Conservation (phyloP, 495 filamentous ascomycete genomes). For the Bacidia gigantensis region DNA sequence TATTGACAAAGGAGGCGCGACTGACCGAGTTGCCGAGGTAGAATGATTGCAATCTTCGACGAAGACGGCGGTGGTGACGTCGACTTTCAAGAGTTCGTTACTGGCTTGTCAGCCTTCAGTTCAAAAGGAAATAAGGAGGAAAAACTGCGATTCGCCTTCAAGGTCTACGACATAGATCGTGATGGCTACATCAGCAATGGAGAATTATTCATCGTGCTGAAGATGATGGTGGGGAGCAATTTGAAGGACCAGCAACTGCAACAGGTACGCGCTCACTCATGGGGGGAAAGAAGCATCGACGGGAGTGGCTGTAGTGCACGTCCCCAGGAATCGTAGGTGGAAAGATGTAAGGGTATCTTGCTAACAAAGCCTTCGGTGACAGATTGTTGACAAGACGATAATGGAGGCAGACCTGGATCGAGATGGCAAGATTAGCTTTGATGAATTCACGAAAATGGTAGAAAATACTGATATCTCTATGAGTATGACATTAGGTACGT, state of each 20-base stretch:
- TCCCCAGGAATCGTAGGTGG: background rate
- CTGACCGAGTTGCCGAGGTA: constrained; percentile 20
- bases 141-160: constrained; percentile 95
- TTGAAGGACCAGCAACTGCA: constrained; percentile 98
- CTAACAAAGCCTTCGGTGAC: background rate
- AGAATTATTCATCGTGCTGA: constrained; percentile 96
- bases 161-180: constrained; percentile 98
- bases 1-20: no score
- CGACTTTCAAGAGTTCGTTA: constrained; percentile 99
- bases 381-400: constrained; percentile 95
- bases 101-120: constrained; percentile 85
- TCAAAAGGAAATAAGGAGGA: constrained; percentile 98
- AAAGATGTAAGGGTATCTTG: no score
- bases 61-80: constrained; percentile 97
- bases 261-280: constrained; percentile 51
- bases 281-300: no score
- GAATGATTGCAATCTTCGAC: constrained; percentile 99
- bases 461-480: constrained; percentile 94
- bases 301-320: no score
- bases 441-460: constrained; percentile 98
- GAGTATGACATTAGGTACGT: constrained; percentile 94
- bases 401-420: constrained; percentile 96
- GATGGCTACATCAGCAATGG: constrained; percentile 99
- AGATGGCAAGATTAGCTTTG: constrained; percentile 97
- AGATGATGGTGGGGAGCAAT: constrained; percentile 99